Conservation (phyloP, 2,329 filamentous ascomycete genomes). For the Trichoderma endophyticum region DNA sequence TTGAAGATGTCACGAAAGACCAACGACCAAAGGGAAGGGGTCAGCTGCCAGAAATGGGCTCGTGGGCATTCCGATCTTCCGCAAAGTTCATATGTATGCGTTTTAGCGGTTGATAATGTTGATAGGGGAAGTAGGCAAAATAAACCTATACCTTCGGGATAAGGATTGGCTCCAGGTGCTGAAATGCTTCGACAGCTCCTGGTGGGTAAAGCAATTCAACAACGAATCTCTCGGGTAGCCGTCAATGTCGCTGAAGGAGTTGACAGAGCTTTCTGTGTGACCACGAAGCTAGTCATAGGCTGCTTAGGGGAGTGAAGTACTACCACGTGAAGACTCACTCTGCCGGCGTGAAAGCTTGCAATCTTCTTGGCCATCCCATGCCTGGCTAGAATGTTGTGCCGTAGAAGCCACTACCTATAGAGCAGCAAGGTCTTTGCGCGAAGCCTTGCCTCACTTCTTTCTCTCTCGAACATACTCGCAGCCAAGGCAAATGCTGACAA, state of each 20-base stretch:
- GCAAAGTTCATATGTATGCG: no score
- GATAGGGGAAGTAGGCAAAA: neutral
- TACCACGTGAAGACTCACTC: slow-evolving; percentile 4
- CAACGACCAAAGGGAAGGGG: neutral
- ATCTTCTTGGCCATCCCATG: slow-evolving; percentile 1
- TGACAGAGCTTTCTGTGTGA: slow-evolving; percentile 13
- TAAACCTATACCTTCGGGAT: neutral
- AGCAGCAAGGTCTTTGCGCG: slow-evolving; percentile 78
- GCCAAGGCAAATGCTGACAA: slow-evolving; percentile 71
- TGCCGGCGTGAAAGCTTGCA: slow-evolving; percentile 3
- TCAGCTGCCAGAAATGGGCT: no score
- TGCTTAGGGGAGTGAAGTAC: neutral
- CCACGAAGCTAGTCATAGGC: neutral
- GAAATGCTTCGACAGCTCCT: neutral
- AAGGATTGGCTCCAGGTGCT: neutral
- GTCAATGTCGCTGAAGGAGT: slow-evolving; percentile 2
- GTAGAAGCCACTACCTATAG: slow-evolving; percentile 60
- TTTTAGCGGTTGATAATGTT: neutral
- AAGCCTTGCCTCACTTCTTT: slow-evolving; percentile 93
- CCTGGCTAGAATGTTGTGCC: slow-evolving; percentile 29
- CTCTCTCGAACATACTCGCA: slow-evolving; percentile 91
- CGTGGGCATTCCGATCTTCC: no score
- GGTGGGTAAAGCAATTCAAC: neutral
- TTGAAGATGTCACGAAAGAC: neutral
- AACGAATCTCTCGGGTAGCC: neutral